A percentile compares a stretch with the other conserved stretches of the same genome.
Conservation (phyloP, 129 eudicot species). For the Pseudognaphalium luteoalbum region DNA sequence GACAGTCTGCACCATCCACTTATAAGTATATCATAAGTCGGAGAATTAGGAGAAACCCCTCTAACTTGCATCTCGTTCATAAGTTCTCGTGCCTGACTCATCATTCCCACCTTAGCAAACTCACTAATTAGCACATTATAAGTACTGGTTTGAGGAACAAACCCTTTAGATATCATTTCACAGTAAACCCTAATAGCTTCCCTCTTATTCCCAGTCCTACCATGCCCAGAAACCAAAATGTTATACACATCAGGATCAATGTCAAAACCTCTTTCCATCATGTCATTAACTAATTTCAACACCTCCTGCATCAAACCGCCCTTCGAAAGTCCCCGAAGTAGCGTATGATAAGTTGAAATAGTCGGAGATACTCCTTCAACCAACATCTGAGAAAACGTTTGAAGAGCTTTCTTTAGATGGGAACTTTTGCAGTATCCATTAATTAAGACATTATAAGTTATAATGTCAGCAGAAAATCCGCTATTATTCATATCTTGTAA, state of each 20-base stretch:
- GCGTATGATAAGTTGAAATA: slow-evolving; percentile 70
- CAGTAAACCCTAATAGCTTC: slow-evolving; percentile 84
- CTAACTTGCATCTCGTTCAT: slow-evolving; percentile 89
- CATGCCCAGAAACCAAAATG: slow-evolving; percentile 71
- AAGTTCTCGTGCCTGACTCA: slow-evolving; percentile 89
- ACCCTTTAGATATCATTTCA: slow-evolving; percentile 93
- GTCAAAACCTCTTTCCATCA: slow-evolving; percentile 58
- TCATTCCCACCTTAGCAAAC: slow-evolving; percentile 81
- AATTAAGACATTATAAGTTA: slow-evolving; percentile 76
- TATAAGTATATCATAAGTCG: slow-evolving; percentile 83
- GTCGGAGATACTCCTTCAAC: slow-evolving; percentile 65
- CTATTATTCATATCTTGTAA: slow-evolving; percentile 58
- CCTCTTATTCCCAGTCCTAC: slow-evolving; percentile 66
- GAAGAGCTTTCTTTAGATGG: slow-evolving; percentile 58
- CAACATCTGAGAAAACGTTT: slow-evolving; percentile 59
- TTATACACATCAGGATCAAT: slow-evolving; percentile 62
- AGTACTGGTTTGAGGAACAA: slow-evolving; percentile 65
- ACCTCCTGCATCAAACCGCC: slow-evolving; percentile 57
- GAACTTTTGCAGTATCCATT: slow-evolving; percentile 72
- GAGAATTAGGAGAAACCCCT: slow-evolving; percentile 63
- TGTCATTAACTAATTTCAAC: slow-evolving; percentile 46
- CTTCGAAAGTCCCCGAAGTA: slow-evolving; percentile 57
- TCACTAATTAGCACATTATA: slow-evolving; percentile 74
- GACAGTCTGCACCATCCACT: slow-evolving; percentile 80
- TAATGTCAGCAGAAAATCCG: slow-evolving; percentile 63